Base-by-base conservation (phyloP, 2,329 filamentous ascomycete genomes). In the Daldinia sp. region DNA sequence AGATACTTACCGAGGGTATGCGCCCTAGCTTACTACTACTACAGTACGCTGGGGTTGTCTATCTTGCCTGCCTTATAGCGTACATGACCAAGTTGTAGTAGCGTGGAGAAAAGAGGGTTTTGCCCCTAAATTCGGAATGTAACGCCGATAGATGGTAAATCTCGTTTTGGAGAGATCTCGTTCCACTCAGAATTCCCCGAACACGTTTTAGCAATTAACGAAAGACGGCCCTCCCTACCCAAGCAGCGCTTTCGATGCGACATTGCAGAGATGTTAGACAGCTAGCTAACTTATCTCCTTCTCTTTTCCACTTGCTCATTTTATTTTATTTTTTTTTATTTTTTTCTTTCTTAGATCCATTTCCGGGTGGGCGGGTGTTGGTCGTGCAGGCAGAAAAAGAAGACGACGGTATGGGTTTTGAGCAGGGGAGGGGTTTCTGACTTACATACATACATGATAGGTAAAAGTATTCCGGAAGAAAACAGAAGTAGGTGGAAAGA, bases 61-160 rank as follows among this genome's bases (percentile, higher is more conserved):
- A 26, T 44, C 62, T 44, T 44, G 33, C 50, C 56, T 65, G 55
- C 65, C 68, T 61, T 66, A 70, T 62, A 63, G 33, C 64, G 48
- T 72, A 70, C 67, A 62, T 61, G 62, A 48, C 61, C 46, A 70
- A 66, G 67, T 68, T 51, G 67, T 63, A 72, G 50, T 53, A 41
- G 62, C 64, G 69, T 70, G 69, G 61, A 71, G 69, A 69, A 65
- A 65, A 64, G 64, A 71, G 65, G 59, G 58, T 61, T 73, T 58
- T 66, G 60, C 66, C 69, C 69, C 61, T 64, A 69, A 70, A 60
- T 59, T 70, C 68, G 70, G 72, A 74, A 75, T 73, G 71, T 69
- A 73, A 74, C 71, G 69, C 70, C 68, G 68, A 74, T 72, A 71
- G 67, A 72, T 72, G 56, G 66, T 61, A 72, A 71, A 73, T 70